Percentiles rank a stretch among this genome's conserved stretches.
These are phyloP conservation scores for Cryptococcus sp. DNA, from an alignment of 1,284 basidiomycete species.

Conservation along the genomic window DNA sequence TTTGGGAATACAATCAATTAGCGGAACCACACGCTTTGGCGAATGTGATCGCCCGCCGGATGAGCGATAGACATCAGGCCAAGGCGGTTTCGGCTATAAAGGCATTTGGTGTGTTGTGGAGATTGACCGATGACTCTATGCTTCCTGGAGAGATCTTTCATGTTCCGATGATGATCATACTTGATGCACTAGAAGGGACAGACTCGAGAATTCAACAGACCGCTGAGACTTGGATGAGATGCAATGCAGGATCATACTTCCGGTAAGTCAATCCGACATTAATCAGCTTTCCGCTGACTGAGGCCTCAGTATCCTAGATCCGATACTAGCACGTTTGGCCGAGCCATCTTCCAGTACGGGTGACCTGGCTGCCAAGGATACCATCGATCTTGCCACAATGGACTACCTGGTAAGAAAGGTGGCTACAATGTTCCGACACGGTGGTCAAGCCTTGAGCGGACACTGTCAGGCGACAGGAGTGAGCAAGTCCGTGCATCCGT, in stretches of 20 bases:
- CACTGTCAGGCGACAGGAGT: slow-evolving; percentile 23
- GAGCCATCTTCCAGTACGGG: slow-evolving; percentile 51
- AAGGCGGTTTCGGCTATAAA: slow-evolving; percentile 65
- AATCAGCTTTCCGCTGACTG: background rate
- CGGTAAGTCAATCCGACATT: slow-evolving; percentile 54
- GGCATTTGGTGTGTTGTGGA: slow-evolving; percentile 89
- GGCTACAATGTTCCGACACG: slow-evolving; percentile 72
- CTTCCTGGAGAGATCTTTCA: slow-evolving; percentile 76
- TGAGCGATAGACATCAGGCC: slow-evolving; percentile 8
- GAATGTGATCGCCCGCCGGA: slow-evolving; percentile 54
- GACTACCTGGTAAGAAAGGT: slow-evolving; percentile 56
- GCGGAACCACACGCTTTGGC: slow-evolving; percentile 55
- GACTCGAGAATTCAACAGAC: slow-evolving; percentile 68
- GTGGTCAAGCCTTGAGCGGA: slow-evolving; percentile 63
- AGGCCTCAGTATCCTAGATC: slow-evolving; percentile 68
- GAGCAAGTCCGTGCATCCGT: slow-evolving; percentile 15
- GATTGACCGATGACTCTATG: slow-evolving; percentile 75
- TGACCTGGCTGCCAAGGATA: slow-evolving; percentile 1
- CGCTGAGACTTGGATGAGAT: slow-evolving; percentile 93
- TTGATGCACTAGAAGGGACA: slow-evolving; percentile 74
- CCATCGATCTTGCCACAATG: slow-evolving; percentile 64
- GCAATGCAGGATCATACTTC: slow-evolving; percentile 81
- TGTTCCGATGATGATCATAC: slow-evolving; percentile 76
- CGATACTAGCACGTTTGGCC: slow-evolving; percentile 71
- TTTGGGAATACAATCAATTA: slow-evolving; percentile 60